Conservation (phyloP, 169 alveolate genomes). For the Neospora caninum region DNA sequence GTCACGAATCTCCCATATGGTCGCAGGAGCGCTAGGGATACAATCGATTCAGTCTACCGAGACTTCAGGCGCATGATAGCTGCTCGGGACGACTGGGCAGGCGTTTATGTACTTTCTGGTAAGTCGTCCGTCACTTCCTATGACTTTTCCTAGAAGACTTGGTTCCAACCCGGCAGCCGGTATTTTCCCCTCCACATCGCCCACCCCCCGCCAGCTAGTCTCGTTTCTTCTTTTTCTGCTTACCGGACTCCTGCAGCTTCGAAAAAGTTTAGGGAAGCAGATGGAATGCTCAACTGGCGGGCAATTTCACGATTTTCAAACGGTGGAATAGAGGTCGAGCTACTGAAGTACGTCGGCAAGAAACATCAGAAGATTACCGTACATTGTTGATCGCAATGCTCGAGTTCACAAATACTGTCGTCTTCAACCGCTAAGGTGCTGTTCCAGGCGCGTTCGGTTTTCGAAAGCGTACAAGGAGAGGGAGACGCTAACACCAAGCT, state of each 20-base stretch:
- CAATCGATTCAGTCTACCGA: background rate
- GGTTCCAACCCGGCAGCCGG: too few species aligned
- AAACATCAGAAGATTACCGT: background rate
- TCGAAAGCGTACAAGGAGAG: too few species aligned
- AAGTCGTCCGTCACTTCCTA: background rate
- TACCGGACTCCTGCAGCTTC: conserved; percentile 29
- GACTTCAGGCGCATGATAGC: conserved; percentile 30
- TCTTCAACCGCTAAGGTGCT: too few species aligned
- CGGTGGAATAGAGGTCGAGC: conserved; percentile 45
- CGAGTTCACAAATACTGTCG: too few species aligned
- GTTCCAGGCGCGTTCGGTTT: too few species aligned
- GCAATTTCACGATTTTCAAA: conserved; percentile 34
- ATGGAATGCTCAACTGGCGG: conserved; percentile 25
- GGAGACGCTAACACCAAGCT: too few species aligned
- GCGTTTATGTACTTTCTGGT: conserved; percentile 19
- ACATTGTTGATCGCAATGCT: too few species aligned
- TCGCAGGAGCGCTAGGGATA: background rate
- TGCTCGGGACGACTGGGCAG: conserved; percentile 44
- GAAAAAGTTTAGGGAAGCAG: conserved; percentile 28
- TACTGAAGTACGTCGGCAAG: conserved; percentile 27
- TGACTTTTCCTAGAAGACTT: too few species aligned
- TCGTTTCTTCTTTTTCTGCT: background rate
- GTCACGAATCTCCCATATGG: conserved; percentile 22
- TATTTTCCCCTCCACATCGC: background rate
- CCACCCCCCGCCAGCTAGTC: background rate